phyloP scores from a whole-genome alignment of 352 stramenopile species.

The Globisporangium viniferum region DNA sequence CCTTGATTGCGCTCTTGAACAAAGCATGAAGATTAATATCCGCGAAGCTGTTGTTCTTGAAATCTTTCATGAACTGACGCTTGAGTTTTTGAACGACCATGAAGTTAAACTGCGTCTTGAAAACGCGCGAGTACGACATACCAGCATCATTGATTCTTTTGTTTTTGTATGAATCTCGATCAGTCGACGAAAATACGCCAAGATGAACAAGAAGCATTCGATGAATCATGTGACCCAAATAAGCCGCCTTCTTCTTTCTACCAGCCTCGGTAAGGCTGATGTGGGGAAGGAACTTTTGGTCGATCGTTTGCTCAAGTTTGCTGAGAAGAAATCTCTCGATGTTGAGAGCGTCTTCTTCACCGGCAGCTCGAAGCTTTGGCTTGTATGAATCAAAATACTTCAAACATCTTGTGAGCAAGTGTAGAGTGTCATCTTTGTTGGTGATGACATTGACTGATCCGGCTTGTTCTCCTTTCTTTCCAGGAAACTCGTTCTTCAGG shows the following conservation, averaged over 20 bases:
- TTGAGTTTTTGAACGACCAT: conserved; percentile 15
- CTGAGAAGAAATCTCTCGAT: conserved; percentile 12
- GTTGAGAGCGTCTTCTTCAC: conserved; percentile 11
- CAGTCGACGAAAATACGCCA: conserved; percentile 8
- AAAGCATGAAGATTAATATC: conserved; percentile 14
- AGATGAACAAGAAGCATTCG: conserved; percentile 13
- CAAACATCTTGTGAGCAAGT: conserved; percentile 8
- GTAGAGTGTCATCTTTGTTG: conserved; percentile 11
- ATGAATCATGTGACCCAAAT: conserved; percentile 15
- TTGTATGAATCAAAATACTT: conserved; percentile 7
- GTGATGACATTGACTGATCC: conserved; percentile 18
- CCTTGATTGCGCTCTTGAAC: conserved; percentile 18
- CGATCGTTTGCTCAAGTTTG: conserved; percentile 10
- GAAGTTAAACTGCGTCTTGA: conserved; percentile 19
- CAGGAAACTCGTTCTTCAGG: conserved; percentile 6
- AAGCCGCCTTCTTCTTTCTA: conserved; percentile 14
- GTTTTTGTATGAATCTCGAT: conserved; percentile 19
- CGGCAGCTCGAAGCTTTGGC: neutral
- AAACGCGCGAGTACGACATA: conserved; percentile 15
- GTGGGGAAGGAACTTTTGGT: conserved; percentile 11
- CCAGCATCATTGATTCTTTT: conserved; percentile 17
- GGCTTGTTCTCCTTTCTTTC: conserved; percentile 1
- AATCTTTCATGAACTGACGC: conserved; percentile 20
- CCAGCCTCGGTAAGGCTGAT: conserved; percentile 6
- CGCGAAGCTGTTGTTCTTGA: conserved; percentile 18